Evolutionary conservation across 1,284 basidiomycete genomes (phyloP), one percentile per base, ranked within the genome.

Genomic region (Cronartium quercuum): DNA sequence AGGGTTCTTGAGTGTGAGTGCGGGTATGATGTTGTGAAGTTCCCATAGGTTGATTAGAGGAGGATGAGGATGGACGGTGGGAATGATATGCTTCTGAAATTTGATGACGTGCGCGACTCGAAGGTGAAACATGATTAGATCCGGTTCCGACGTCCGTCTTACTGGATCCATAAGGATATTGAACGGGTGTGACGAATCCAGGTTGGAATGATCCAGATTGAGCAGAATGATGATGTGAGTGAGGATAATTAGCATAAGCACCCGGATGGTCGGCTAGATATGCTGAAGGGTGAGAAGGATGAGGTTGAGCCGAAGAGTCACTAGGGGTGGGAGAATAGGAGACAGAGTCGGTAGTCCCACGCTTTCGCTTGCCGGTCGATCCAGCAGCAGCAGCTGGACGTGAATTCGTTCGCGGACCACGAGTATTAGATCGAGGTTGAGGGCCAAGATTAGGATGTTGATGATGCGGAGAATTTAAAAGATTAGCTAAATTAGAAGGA

Each of bases 401-500:
- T 34, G 64, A 44, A 38, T 62, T n/a, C 44, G 41, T 57, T 29
- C 29, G 29, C 29, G 29, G 29, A 29, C 29, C 29, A 34, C 47
- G 41, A 41, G 9, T 40, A 34, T 13, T 29, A 1, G 58, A 61
- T 15, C 15, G 58, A 2, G 58, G 41, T 61, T 51, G 21, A 37
- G 58, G 41, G 41, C 57, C 10, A 35, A 60, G 44, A 13, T 58
- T 21, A 62, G 63, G 29, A n/a, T 40, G n/a, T 40, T 67, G 65
- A n/a, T 44, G 65, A 51, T 64, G 40, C 1, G 73, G 73, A 7
- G 73, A 75, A 60, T 75, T 75, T 34, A 75, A 57, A n/a, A 75
- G 65, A 63, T 68, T 75, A 10, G 73, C 73, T 64, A 75, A 40
- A 42, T 75, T 75, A 5, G 73, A 75, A n/a, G 73, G 73, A 55